Evolutionary conservation across 495 filamentous ascomycete genomes (phyloP).

Genomic region (Parathielavia appendiculata): DNA sequence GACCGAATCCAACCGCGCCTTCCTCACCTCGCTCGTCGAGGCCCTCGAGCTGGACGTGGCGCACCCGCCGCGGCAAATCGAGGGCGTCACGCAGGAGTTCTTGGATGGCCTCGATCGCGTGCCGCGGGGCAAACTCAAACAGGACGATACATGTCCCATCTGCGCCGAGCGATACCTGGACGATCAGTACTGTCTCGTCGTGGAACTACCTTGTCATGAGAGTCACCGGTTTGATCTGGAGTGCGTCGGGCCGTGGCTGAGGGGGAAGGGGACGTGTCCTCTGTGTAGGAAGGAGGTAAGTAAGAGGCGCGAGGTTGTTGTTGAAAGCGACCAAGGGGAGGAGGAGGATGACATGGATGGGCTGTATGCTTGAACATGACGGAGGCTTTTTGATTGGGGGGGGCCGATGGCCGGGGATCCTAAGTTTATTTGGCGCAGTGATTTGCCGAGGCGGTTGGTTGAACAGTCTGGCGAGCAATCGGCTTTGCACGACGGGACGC

Average conservation of each 20-base stretch:
- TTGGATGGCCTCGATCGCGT: slow-evolving; percentile 79
- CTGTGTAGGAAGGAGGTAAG: slow-evolving; percentile 75
- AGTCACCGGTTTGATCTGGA: slow-evolving; percentile 86
- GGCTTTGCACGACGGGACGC: not conserved
- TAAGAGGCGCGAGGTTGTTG: slow-evolving; percentile 59
- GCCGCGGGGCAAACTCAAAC: slow-evolving; percentile 59
- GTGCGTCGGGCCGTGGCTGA: slow-evolving; percentile 90
- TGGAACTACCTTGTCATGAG: slow-evolving; percentile 76
- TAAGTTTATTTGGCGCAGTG: not conserved
- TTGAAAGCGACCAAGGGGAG: slow-evolving; percentile 46
- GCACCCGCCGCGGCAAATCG: slow-evolving; percentile 59
- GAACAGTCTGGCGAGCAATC: not conserved
- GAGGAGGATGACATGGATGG: slow-evolving; percentile 68
- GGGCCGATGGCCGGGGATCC: too few relatives aligned
- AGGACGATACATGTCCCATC: slow-evolving; percentile 73
- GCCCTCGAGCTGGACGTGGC: slow-evolving; percentile 58
- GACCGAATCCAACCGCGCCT: slow-evolving; percentile 56
- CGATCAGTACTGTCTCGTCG: slow-evolving; percentile 74
- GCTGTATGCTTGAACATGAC: slow-evolving; percentile 57
- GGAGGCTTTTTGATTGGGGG: not conserved
- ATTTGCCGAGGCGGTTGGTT: not conserved
- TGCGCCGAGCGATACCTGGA: slow-evolving; percentile 81
- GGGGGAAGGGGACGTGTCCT: slow-evolving; percentile 83
- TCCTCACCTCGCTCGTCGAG: slow-evolving; percentile 57
- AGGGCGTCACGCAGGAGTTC: slow-evolving; percentile 75